Evolutionary conservation across 306 rosid species (phyloP).

Genomic region (Quercus wislizeni): DNA sequence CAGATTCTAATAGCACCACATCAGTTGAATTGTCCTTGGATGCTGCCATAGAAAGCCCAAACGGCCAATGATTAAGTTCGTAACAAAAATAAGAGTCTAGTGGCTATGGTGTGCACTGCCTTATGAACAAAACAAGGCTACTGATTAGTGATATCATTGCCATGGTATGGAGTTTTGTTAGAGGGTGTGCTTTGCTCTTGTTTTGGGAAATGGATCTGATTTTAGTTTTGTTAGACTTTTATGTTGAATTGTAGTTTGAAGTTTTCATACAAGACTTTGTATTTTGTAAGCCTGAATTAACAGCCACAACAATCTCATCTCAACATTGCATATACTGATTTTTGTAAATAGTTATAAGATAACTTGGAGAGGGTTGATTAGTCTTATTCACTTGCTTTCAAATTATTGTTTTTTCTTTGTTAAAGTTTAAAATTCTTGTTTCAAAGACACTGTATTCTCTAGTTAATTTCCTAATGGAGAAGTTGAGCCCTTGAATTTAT

Average conservation of each 20-base stretch:
- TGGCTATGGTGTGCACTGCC: conserved; percentile 35
- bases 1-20: too few relatives aligned
- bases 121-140: conserved; percentile 45
- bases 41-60: too few relatives aligned
- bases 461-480: neutral
- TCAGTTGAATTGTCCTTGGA: too few relatives aligned
- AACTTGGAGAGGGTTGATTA: neutral
- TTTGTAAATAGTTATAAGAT: neutral
- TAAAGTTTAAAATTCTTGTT: neutral
- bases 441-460: neutral
- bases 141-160: conserved; percentile 62
- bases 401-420: neutral
- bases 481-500: neutral
- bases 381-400: neutral
- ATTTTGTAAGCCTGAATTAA: too few relatives aligned
- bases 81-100: conserved; percentile 28
- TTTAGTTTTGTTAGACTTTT: neutral
- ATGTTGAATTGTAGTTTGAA: neutral
- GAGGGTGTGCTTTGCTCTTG: neutral
- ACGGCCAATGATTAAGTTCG: neutral
- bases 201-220: neutral
- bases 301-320: neutral
- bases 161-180: conserved; percentile 34
- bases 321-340: neutral
- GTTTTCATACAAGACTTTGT: neutral